These are phyloP conservation scores for Alternaria dauci DNA, from an alignment of 2,329 filamentous ascomycete species.

Conservation along the genomic window DNA sequence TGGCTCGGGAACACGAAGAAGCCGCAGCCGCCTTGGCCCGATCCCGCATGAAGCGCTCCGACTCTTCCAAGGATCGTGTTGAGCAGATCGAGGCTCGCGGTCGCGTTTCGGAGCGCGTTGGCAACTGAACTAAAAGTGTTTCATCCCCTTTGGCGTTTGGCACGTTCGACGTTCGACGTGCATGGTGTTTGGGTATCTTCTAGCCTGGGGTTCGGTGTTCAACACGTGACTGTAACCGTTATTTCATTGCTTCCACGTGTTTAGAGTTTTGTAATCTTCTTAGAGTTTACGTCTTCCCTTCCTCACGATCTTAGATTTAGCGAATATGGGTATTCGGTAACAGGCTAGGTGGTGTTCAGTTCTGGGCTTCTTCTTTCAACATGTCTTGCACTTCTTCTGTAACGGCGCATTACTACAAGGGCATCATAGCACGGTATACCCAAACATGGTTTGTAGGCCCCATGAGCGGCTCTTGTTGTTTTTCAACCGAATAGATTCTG, in stretches of 20 bases:
- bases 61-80: slow-evolving; percentile 18
- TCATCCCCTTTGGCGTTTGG: slow-evolving; percentile 2
- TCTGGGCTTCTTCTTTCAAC: not conserved
- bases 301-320: not conserved
- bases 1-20: slow-evolving; percentile 42
- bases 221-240: not conserved
- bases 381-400: slow-evolving; percentile 1
- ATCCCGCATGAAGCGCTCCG: slow-evolving; percentile 20
- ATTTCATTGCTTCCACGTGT: not conserved
- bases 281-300: slow-evolving; percentile 1
- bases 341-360: not conserved
- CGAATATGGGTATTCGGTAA: not conserved
- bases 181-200: not conserved
- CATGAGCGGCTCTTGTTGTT: slow-evolving; percentile 4
- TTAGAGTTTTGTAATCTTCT: not conserved
- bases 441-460: slow-evolving; percentile 10
- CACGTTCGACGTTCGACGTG: not conserved
- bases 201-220: not conserved
- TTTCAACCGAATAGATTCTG: slow-evolving; percentile 4
- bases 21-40: slow-evolving; percentile 27
- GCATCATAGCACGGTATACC: slow-evolving; percentile 22
- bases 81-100: slow-evolving; percentile 30
- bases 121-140: slow-evolving; percentile 21
- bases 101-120: slow-evolving; percentile 25
- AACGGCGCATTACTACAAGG: slow-evolving; percentile 18